Evolutionary conservation across 495 filamentous ascomycete species (phyloP).

Genomic region (Xylaria acuta): DNA sequence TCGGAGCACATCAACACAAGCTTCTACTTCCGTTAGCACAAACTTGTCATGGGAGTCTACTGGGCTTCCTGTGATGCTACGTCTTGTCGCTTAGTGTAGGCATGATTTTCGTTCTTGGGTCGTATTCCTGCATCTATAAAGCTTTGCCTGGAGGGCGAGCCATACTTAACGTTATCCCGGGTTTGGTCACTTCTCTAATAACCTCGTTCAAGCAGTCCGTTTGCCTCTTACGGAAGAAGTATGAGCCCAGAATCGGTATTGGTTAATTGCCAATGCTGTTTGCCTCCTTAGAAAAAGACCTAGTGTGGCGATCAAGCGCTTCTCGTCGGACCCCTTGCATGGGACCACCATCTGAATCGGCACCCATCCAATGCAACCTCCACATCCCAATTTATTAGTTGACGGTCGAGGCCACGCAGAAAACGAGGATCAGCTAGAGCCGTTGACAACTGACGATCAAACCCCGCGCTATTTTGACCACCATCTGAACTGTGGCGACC

Average conservation of each 20-base stretch:
- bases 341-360: constrained; percentile 2
- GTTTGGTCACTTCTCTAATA: constrained; percentile 9
- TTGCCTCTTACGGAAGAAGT: constrained; percentile 15
- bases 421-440: constrained; percentile 11
- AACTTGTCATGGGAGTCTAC: constrained; percentile 1
- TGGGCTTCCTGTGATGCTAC: constrained; percentile 1
- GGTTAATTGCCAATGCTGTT: not conserved
- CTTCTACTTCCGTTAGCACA: constrained; percentile 19
- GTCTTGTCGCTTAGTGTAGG: not conserved
- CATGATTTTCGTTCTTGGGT: constrained; percentile 8
- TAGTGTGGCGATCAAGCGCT: constrained; percentile 17
- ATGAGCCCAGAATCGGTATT: constrained; percentile 7
- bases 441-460: constrained; percentile 23
- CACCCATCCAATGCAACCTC: constrained; percentile 15
- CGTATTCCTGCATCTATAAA: constrained; percentile 21
- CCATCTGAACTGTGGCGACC: constrained; percentile 15
- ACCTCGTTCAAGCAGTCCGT: constrained; percentile 7
- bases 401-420: constrained; percentile 16
- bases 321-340: constrained; percentile 13
- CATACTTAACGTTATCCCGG: constrained; percentile 20
- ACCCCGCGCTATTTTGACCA: not conserved
- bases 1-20: constrained; percentile 7
- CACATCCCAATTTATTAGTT: constrained; percentile 5
- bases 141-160: constrained; percentile 14
- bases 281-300: not conserved